Evolutionary conservation across 768 basidiomycete species (phyloP).

Genomic region (Lactifluus echinatus): DNA sequence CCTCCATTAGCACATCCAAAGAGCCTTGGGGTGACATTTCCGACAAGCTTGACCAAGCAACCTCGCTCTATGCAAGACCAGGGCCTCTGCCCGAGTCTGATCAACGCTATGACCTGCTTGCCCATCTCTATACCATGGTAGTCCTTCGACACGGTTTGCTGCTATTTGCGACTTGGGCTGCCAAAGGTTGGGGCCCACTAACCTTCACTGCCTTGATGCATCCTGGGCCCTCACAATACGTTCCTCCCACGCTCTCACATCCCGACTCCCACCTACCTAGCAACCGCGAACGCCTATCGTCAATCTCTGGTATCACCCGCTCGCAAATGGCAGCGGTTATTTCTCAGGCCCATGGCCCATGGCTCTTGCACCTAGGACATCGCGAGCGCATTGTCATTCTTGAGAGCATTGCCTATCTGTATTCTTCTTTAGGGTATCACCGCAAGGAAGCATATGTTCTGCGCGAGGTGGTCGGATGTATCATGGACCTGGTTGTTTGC

Average conservation of each 20-base stretch:
- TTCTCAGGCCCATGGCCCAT: conserved; percentile 78
- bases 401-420: conserved; percentile 64
- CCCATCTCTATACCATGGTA: conserved; percentile 58
- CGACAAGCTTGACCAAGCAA: conserved; percentile 59
- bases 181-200: conserved; percentile 81
- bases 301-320: conserved; percentile 62
- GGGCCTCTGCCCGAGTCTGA: conserved; percentile 39
- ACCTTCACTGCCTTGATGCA: conserved; percentile 71
- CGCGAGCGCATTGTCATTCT: conserved; percentile 66
- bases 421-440: conserved; percentile 71
- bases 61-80: conserved; percentile 50
- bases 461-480: conserved; percentile 76
- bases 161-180: conserved; percentile 71
- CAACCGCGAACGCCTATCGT: conserved; percentile 55
- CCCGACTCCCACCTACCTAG: conserved; percentile 30
- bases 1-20: conserved; percentile 26
- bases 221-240: conserved; percentile 47
- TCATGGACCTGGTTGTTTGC: conserved; percentile 81
- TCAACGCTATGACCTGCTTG: conserved; percentile 50
- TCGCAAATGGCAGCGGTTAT: conserved; percentile 55
- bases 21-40: conserved; percentile 72
- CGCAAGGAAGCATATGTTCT: conserved; percentile 85
- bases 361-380: conserved; percentile 71
- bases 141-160: conserved; percentile 68
- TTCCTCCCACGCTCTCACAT: conserved; percentile 49